These are phyloP conservation scores for Porcisia deanei DNA, from an alignment of 208 protist genomes.

Conservation along the genomic window DNA sequence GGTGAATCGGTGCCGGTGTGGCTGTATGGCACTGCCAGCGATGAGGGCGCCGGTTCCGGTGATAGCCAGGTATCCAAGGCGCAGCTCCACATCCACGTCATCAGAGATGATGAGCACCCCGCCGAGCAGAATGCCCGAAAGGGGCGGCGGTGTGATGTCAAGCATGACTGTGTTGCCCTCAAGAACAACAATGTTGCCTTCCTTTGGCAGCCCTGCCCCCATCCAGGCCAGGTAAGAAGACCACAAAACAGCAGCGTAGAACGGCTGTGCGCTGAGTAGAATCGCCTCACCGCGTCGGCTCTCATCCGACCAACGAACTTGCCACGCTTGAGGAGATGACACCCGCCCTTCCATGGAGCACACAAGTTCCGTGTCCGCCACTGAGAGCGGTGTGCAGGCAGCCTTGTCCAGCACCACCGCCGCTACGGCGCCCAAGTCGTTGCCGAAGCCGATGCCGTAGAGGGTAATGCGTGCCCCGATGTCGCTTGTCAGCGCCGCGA, in stretches of 20 bases:
- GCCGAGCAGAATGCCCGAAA: slow-evolving; percentile 31
- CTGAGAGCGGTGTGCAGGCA: slow-evolving; percentile 22
- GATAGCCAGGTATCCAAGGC: slow-evolving; percentile 24
- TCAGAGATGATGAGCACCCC: slow-evolving; percentile 49
- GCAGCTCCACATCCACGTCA: slow-evolving; percentile 33
- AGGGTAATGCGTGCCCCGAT: slow-evolving; percentile 26
- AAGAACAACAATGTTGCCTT: slow-evolving; percentile 29
- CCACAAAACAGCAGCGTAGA: slow-evolving; percentile 46
- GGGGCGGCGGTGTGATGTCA: slow-evolving; percentile 36
- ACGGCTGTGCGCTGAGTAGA: slow-evolving; percentile 32
- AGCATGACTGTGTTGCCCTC: slow-evolving; percentile 37
- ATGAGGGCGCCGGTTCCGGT: slow-evolving; percentile 30
- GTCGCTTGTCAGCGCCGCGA: slow-evolving; percentile 19
- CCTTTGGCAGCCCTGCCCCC: slow-evolving; percentile 21
- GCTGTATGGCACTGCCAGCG: slow-evolving; percentile 28
- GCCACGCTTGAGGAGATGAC: slow-evolving; percentile 13
- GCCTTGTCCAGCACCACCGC: slow-evolving; percentile 35
- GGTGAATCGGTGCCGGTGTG: slow-evolving; percentile 32
- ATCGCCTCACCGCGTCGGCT: slow-evolving; percentile 26
- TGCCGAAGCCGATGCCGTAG: slow-evolving; percentile 34
- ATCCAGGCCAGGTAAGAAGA: slow-evolving; percentile 50
- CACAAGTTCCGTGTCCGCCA: slow-evolving; percentile 28
- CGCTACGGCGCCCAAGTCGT: slow-evolving; percentile 20
- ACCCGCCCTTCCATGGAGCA: slow-evolving; percentile 37
- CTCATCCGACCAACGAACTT: slow-evolving; percentile 23